phyloP scores from a whole-genome alignment of 2,329 filamentous ascomycete species.

The Capronia americana region DNA sequence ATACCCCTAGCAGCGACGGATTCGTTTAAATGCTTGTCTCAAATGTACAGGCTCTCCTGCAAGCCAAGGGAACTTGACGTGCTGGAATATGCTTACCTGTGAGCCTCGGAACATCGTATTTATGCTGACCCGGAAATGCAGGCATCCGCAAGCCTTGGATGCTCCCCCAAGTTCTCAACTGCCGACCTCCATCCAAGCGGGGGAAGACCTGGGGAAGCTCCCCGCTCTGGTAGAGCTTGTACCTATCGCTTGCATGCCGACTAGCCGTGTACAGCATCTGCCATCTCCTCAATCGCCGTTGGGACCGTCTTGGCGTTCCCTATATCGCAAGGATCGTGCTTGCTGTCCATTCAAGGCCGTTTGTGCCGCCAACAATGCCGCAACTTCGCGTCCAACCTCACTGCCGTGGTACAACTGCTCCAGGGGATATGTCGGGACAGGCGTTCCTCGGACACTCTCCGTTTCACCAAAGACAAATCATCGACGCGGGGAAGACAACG shows the following conservation, averaged over 20 bases:
- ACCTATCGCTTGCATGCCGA: conserved; percentile 7
- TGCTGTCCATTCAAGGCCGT: background rate
- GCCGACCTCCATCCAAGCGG: conserved; percentile 14
- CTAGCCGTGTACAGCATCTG: background rate
- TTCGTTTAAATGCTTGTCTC: conserved; percentile 10
- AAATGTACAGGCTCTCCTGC: background rate
- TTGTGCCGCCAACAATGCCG: background rate
- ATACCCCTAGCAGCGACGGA: background rate
- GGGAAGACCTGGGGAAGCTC: conserved; percentile 13
- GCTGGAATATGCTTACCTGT: background rate
- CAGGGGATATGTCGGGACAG: background rate
- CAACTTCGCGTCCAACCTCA: background rate
- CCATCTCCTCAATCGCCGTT: background rate
- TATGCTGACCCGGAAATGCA: conserved; percentile 13
- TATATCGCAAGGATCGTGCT: background rate
- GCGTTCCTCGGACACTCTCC: conserved; percentile 6
- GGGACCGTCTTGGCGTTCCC: conserved; percentile 4
- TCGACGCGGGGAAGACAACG: conserved; percentile 2
- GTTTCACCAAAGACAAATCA: background rate
- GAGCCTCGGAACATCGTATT: conserved; percentile 10
- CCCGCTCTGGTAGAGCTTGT: conserved; percentile 1
- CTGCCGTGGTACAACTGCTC: background rate
- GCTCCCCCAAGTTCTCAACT: conserved; percentile 15
- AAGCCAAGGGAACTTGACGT: conserved; percentile 1
- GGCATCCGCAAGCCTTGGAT: background rate